A percentile compares a stretch with the other conserved stretches of the same genome.
Evolutionary conservation across 2,329 filamentous ascomycete genomes (phyloP).

Genomic region (Alternaria panax): DNA sequence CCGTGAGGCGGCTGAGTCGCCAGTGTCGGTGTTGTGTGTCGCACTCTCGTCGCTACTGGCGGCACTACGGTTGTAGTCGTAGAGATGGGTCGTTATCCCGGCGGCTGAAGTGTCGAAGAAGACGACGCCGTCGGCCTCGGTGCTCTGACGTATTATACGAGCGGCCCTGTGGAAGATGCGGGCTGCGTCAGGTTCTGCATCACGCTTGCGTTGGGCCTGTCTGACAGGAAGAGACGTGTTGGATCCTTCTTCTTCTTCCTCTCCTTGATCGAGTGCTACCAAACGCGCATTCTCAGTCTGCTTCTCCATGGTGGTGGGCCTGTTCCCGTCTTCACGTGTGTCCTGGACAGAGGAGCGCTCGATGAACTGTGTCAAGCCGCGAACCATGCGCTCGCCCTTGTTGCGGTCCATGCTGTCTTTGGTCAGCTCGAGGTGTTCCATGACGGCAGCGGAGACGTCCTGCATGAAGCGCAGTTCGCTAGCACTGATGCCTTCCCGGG

Average conservation of each 20-base stretch:
- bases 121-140: conserved; percentile 43
- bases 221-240: conserved; percentile 14
- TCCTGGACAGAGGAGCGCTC: conserved; percentile 40
- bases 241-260: conserved; percentile 22
- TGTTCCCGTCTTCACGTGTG: conserved; percentile 22
- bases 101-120: conserved; percentile 47
- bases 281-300: conserved; percentile 47
- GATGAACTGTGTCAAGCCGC: conserved; percentile 45
- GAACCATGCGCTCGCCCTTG: conserved; percentile 43
- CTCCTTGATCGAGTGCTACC: conserved; percentile 34
- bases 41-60: conserved; percentile 38
- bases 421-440: conserved; percentile 43
- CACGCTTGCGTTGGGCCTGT: conserved; percentile 31
- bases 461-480: conserved; percentile 41
- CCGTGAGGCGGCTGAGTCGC: conserved; percentile 30
- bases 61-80: conserved; percentile 24
- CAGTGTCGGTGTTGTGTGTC: conserved; percentile 43
- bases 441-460: conserved; percentile 41
- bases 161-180: conserved; percentile 48
- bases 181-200: conserved; percentile 32
- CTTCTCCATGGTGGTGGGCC: conserved; percentile 38
- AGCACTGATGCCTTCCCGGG: conserved; percentile 32
- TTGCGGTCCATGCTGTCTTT: conserved; percentile 36
- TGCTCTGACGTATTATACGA: conserved; percentile 45
- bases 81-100: conserved; percentile 34